phyloP scores from a whole-genome alignment of 768 basidiomycete genomes.

The Kwoniella dejecticola region DNA sequence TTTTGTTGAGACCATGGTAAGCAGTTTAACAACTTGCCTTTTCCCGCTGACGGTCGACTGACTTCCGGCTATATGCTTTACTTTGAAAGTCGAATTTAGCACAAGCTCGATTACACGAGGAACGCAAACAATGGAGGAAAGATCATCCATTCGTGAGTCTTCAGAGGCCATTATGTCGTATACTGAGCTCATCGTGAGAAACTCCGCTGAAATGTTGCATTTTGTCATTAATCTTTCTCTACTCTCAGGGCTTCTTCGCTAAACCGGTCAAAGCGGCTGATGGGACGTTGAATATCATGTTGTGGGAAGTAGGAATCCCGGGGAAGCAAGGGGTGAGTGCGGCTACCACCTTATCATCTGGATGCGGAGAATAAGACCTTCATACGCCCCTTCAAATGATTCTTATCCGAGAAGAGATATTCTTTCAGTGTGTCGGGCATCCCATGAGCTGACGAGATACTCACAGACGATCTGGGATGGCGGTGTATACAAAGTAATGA shows the following conservation, averaged over 20 bases:
- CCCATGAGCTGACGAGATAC: slow-evolving; percentile 26
- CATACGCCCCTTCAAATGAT: too few relatives aligned
- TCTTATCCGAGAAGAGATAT: too few relatives aligned
- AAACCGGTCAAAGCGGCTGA: slow-evolving; percentile 86
- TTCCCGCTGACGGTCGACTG: not conserved
- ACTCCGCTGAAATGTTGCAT: not conserved
- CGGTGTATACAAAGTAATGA: slow-evolving; percentile 87
- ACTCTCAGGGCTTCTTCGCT: slow-evolving; percentile 99
- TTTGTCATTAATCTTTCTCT: too few relatives aligned
- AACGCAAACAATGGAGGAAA: slow-evolving; percentile 98
- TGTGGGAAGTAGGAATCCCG: slow-evolving; percentile 99
- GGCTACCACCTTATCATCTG: not conserved
- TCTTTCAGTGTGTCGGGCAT: too few relatives aligned
- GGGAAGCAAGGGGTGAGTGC: slow-evolving; percentile 79
- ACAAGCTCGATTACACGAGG: slow-evolving; percentile 87
- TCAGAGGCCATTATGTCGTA: too few relatives aligned
- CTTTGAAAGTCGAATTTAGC: slow-evolving; percentile 38
- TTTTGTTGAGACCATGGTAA: slow-evolving; percentile 13
- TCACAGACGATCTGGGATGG: slow-evolving; percentile 92
- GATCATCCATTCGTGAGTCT: slow-evolving; percentile 95
- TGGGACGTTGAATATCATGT: slow-evolving; percentile 92
- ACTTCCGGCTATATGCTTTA: too few relatives aligned
- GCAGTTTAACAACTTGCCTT: not conserved
- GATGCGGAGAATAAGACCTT: too few relatives aligned
- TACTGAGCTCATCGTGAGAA: too few relatives aligned